Conservation (phyloP, 1,284 basidiomycete genomes). For the Tilletia horrida region DNA sequence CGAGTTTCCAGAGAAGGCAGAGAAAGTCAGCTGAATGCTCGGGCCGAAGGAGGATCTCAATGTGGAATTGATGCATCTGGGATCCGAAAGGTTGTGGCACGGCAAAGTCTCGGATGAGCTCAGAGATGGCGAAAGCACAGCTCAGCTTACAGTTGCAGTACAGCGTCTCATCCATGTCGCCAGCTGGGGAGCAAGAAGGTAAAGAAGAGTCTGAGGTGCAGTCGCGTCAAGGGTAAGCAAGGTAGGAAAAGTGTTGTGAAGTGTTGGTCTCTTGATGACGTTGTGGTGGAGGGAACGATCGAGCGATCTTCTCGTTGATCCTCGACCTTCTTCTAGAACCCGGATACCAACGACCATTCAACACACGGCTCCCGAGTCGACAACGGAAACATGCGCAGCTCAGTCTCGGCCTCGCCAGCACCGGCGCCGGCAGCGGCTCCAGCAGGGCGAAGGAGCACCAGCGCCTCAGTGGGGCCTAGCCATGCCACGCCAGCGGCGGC, state of each 20-base stretch:
- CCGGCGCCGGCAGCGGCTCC: not conserved
- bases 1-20: not conserved
- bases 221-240: no score
- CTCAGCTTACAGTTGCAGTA: conserved; percentile 1
- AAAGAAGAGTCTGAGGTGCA: no score
- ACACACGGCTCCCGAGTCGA: not conserved
- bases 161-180: conserved; percentile 11
- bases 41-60: not conserved
- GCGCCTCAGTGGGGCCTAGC: no score
- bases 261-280: no score
- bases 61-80: no score
- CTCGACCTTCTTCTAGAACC: not conserved
- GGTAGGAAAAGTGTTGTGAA: no score
- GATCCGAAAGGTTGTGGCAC: no score
- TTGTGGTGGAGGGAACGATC: no score
- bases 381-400: not conserved
- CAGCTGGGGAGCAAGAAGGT: not conserved
- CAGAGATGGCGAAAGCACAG: not conserved
- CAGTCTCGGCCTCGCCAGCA: conserved; percentile 2
- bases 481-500: not conserved
- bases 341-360: not conserved
- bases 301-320: no score
- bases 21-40: not conserved
- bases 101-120: no score
- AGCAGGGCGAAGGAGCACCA: no score